Conservation (phyloP, 768 basidiomycete genomes). For the Suillus placidus region DNA sequence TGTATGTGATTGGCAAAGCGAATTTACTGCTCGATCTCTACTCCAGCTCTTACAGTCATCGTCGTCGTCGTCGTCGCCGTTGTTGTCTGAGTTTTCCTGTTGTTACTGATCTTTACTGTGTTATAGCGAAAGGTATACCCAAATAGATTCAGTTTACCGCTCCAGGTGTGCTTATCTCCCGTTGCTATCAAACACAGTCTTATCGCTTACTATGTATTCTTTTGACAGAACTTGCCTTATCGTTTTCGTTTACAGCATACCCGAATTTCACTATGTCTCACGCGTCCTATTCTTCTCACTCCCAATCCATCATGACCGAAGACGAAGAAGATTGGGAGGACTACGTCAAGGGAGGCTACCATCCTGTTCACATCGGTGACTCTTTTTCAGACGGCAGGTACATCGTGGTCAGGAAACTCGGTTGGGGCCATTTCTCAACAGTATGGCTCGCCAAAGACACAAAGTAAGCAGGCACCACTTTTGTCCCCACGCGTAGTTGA, state of each 20-base stretch:
- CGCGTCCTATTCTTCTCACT: slow-evolving; percentile 74
- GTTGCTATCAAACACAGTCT: slow-evolving; percentile 29
- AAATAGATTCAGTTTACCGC: slow-evolving; percentile 19
- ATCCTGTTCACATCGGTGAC: slow-evolving; percentile 95
- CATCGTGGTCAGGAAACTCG: slow-evolving; percentile 90
- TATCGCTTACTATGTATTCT: slow-evolving; percentile 28
- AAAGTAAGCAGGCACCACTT: slow-evolving; percentile 55
- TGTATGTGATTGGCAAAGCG: slow-evolving; percentile 5
- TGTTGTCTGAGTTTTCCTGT: slow-evolving; percentile 2
- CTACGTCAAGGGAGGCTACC: slow-evolving; percentile 80
- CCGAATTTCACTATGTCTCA: slow-evolving; percentile 57
- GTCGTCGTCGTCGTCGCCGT: neutral
- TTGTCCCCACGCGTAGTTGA: slow-evolving; percentile 3
- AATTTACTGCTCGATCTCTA: slow-evolving; percentile 10
- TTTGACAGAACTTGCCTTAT: slow-evolving; percentile 27
- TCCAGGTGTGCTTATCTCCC: slow-evolving; percentile 31
- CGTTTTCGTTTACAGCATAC: slow-evolving; percentile 39
- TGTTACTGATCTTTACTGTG: slow-evolving; percentile 1
- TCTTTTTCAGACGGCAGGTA: slow-evolving; percentile 86
- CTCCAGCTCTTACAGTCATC: neutral
- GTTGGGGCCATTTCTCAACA: slow-evolving; percentile 94
- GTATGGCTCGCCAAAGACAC: slow-evolving; percentile 88
- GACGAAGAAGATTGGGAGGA: slow-evolving; percentile 96
- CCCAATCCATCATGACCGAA: slow-evolving; percentile 81
- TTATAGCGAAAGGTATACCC: slow-evolving; percentile 25